Evolutionary conservation across 305 asterid genomes (phyloP).

Genomic region (Monarda citriodora): DNA sequence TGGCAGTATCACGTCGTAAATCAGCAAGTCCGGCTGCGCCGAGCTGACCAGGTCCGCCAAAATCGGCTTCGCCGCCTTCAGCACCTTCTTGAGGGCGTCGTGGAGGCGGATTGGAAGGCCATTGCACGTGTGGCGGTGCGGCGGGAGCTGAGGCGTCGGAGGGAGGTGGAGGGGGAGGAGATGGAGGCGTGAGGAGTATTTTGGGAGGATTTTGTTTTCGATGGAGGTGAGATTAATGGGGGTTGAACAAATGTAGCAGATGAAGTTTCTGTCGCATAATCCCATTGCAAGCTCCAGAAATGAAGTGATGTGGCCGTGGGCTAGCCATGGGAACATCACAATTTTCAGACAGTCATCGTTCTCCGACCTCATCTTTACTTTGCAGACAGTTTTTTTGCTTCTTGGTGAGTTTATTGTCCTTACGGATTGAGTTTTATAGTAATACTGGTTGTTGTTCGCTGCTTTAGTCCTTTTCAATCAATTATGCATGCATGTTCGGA

Average conservation of each 20-base stretch:
- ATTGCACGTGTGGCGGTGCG: conserved; percentile 39
- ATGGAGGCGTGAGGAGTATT: conserved; percentile 20
- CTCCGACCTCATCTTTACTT: neutral
- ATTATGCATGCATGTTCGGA: too few relatives aligned
- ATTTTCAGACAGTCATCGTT: conserved; percentile 19
- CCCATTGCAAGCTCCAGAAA: conserved; percentile 38
- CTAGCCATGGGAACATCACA: conserved; percentile 51
- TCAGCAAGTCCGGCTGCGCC: conserved; percentile 36
- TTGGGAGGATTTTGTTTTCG: conserved; percentile 17
- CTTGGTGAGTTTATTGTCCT: too few relatives aligned
- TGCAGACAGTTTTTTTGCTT: too few relatives aligned
- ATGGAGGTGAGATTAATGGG: conserved; percentile 39
- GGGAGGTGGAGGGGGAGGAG: conserved; percentile 37
- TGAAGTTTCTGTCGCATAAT: conserved; percentile 25
- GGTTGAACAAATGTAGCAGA: conserved; percentile 33
- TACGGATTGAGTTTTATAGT: too few relatives aligned
- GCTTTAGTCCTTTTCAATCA: too few relatives aligned
- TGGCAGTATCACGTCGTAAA: conserved; percentile 27
- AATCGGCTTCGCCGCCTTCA: conserved; percentile 25
- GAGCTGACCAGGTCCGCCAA: conserved; percentile 17
- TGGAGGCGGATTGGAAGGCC: conserved; percentile 43
- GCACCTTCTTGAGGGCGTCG: conserved; percentile 28
- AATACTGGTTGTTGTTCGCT: too few relatives aligned
- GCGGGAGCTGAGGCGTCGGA: conserved; percentile 31
- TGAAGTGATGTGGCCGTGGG: conserved; percentile 51